Evolutionary conservation across 2,329 filamentous ascomycete species (phyloP), one percentile per base, ranked within the genome.

Genomic region (Colletotrichum cereale): DNA sequence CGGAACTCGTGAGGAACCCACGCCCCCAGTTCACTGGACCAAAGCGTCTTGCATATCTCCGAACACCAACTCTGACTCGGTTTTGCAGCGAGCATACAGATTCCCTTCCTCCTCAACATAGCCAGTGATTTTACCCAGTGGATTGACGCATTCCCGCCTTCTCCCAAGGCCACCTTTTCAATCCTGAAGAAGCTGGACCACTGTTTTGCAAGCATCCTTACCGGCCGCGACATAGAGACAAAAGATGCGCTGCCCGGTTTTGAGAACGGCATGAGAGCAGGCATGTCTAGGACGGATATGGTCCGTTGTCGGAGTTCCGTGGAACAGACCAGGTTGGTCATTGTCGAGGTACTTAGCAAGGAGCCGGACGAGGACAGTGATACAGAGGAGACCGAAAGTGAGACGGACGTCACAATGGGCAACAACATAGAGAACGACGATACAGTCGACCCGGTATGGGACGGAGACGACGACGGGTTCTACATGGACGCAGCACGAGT

Each of bases 231-330:
- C 76, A 82, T 90, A 4, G 88, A 91, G 18, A 91, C 91, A 0
- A 87, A 88, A 0, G 88, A 91, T 48, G 76, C 84, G 0, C 83
- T 97, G 1, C 91, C 93, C 0, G 94, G 94, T 0, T 94, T 95
- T 73, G 88, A 90, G 74, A 86, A 84, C 8, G 88, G 88, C 0
- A 83, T 86, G 6, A 81, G 85, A 0, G 89, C 90, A 0, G 92
- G 93, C 0, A 91, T 93, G 84, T 94, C 91, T 1, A 85, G 82
- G 24, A 96, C 93, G 0, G 94, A 98, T 79, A 97, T 96, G 86
- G 94, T 98, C 10, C 89, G 96, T 50, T 92, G 95, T 74, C 92
- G 93, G 78, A 93, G 93, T 77, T 84, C 97, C 38, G 93, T 95
- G 0, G 93, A 97, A 78, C 88, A 91, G 74, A 93, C 92, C 21